Base-by-base conservation (phyloP, 2,329 filamentous ascomycete genomes). In the Xylaria sp. region DNA sequence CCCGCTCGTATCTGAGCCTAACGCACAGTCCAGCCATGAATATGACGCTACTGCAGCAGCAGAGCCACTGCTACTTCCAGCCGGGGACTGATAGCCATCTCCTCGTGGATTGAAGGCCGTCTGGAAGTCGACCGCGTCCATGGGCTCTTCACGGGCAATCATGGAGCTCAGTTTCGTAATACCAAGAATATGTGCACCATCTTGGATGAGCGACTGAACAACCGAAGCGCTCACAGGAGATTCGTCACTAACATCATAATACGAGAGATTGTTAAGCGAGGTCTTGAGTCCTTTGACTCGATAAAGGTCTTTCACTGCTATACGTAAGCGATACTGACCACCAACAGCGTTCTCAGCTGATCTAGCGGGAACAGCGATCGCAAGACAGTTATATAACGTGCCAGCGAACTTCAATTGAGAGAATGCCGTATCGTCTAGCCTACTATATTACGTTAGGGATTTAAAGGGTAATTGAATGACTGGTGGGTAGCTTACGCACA, bases 21-120 rank as follows among this genome's bases (percentile, higher is more conserved):
- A 25, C 5, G 39, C 22, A 10, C 42, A 58, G 39, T 58, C 55
- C 4, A 58, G 55, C 55, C 55, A 58, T 25, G 25, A 13, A 38
- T 58, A 58, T 11, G 55, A 47, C 17, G 55, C 55, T 17, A 58
- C 39, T 3, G 36, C 38, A 13, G 36, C 38, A 10, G 36, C 53
- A 10, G 22, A 17, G 1, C 53, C 33, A 7, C 36, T 56, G 5
- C 36, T 56, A n/a, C 53, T 56, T 42, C 53, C 53, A 17, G 36
- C 36, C 2, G 53, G 53, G 33, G 25, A 42, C 33, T 56, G 53
- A 9, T 56, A 56, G n/a, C 53, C 53, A 27, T 56, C 53, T 17
- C 53, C 53, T n/a, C 31, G 53, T 31, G 53, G 36, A 44, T 56
- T 56, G 22, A 56, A 56, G 3, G 36, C 36, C 5, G 53, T 44